Conservation (phyloP, 75 land plant species). For the Gnetum montanum region DNA sequence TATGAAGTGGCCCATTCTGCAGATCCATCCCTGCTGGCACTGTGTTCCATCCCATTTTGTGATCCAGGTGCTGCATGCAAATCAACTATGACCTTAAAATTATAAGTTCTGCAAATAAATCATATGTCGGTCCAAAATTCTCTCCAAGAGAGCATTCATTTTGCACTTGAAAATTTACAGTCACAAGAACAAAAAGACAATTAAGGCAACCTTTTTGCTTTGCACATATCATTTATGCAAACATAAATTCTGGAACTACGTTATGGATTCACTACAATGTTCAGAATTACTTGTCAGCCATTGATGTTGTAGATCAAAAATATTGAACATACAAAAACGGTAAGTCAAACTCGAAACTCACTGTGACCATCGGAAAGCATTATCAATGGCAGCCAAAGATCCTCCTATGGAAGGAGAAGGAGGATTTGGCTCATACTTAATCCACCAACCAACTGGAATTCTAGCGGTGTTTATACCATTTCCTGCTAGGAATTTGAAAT, state of each 20-base stretch:
- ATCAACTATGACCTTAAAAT: conserved; percentile 25
- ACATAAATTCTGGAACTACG: not conserved
- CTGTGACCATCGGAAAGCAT: conserved; percentile 26
- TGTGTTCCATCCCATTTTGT: conserved; percentile 33
- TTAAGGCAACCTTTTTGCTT: no score
- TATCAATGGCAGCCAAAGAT: conserved; percentile 26
- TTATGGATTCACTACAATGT: not conserved
- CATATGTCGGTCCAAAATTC: not conserved
- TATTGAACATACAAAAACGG: no score
- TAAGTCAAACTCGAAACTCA: no score
- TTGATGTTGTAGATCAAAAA: no score
- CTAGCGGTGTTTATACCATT: conserved; percentile 24
- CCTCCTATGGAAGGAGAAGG: conserved; percentile 28
- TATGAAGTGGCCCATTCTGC: conserved; percentile 17
- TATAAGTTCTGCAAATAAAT: conserved; percentile 7
- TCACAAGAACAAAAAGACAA: no score
- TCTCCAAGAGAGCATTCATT: not conserved
- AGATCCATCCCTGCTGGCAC: conserved; percentile 29
- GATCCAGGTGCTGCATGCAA: conserved; percentile 36
- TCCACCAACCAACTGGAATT: conserved; percentile 41
- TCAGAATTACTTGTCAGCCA: no score
- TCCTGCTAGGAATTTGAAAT: conserved; percentile 12
- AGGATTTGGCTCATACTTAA: conserved; percentile 20
- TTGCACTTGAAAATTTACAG: no score
- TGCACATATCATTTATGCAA: no score